Evolutionary conservation across 2,329 filamentous ascomycete species (phyloP), one percentile per base, ranked within the genome.

Genomic region (Dactylellina leptospora): DNA sequence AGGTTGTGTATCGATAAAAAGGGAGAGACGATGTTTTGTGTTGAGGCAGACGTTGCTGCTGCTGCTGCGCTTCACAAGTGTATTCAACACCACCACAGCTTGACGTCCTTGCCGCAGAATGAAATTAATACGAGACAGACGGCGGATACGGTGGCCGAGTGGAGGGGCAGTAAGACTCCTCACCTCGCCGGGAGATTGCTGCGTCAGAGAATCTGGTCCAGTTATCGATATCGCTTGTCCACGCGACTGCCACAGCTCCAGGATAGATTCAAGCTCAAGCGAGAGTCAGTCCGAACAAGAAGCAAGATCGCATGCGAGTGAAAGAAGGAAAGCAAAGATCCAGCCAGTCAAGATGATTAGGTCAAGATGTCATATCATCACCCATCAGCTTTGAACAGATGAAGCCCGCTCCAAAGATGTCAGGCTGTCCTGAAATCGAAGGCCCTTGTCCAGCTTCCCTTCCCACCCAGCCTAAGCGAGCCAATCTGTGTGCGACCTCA

Each of bases 1-100:
- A 40, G 40, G 62, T 64, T 66, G 62, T 53, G 62, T 59, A 68
- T 68, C 62, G 62, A 68, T 68, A 68, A 68, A 68, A 68, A 68
- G 62, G 63, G 64, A 70, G 55, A 20, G 13, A 11, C 6, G 22
- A 16, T 55, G n/a, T n/a, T n/a, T n/a, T 59, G 54, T 23, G 54
- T 59, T 59, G 54, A 45, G n/a, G 13, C 16, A 27, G 36, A 42
- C 30, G 54, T 45, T 44, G 56, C 5, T 16, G 56, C 53, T 45
- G 48, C 30, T 61, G 58, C 36, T 54, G 33, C n/a, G 20, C 27
- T 36, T n/a, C 48, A 33, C 30, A 11, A 28, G 13, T 11, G 13
- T 4, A n/a, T 11, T 36, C n/a, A 36, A 10, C 30, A n/a, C 3
- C 36, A n/a, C n/a, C n/a, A n/a, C n/a, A n/a, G n/a, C n/a, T n/a